Conservation (phyloP, 768 basidiomycete species). For the Polyporus arcularius region DNA sequence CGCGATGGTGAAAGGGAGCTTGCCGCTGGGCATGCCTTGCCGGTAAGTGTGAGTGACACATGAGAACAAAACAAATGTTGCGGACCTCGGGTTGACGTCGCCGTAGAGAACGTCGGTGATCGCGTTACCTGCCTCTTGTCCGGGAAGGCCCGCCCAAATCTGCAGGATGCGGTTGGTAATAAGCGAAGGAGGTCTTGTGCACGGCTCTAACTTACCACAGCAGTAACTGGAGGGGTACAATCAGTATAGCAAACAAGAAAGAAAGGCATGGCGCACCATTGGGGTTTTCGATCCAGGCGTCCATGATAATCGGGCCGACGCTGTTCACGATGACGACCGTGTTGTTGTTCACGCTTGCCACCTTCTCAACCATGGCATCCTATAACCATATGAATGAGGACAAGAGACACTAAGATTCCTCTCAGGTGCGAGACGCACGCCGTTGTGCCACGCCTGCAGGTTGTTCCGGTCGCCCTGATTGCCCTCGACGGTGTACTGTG, state of each 20-base stretch:
- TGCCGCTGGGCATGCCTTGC: conserved; percentile 29
- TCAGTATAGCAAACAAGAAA: background rate
- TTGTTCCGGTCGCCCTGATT: conserved; percentile 36
- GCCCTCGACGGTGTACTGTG: conserved; percentile 34
- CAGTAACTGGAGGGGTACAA: conserved; percentile 19
- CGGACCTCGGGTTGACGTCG: conserved; percentile 49
- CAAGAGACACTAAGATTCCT: background rate
- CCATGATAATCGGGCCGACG: conserved; percentile 55
- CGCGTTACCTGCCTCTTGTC: conserved; percentile 47
- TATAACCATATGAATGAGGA: conserved; percentile 5
- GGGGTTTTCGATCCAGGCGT: conserved; percentile 48
- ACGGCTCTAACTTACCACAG: conserved; percentile 11
- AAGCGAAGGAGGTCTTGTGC: too few relatives aligned
- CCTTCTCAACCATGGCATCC: conserved; percentile 41
- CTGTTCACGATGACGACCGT: conserved; percentile 70
- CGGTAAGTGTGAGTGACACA: background rate
- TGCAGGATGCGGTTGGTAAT: conserved; percentile 42
- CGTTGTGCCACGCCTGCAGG: conserved; percentile 29
- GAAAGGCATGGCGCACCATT: conserved; percentile 36
- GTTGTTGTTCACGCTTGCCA: conserved; percentile 55
- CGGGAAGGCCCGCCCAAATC: conserved; percentile 41
- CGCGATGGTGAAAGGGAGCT: conserved; percentile 53
- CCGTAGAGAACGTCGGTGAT: conserved; percentile 53
- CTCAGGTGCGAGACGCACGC: conserved; percentile 15
- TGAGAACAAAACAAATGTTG: background rate